A percentile compares a stretch with the other conserved stretches of the same genome.
Conservation (phyloP, 257 asterid genomes). For the Salvia miltiorrhiza region DNA sequence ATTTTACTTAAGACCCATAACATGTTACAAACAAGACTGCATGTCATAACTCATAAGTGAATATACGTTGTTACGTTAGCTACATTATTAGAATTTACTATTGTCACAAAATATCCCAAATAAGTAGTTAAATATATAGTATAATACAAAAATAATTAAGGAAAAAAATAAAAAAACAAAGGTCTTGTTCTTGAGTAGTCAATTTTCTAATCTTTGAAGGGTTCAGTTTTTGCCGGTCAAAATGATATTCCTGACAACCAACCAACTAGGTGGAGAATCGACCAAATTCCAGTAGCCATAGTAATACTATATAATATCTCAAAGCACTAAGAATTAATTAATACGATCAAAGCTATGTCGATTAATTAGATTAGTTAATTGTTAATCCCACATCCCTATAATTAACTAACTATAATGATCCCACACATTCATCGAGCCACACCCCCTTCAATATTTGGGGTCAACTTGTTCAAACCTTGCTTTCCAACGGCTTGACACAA, state of each 20-base stretch:
- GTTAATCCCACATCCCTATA: conserved; percentile 6
- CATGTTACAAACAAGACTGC: no score
- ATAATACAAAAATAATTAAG: no score
- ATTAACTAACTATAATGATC: conserved; percentile 20
- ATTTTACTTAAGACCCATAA: no score
- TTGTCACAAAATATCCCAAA: no score
- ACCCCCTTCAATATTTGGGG: conserved; percentile 24
- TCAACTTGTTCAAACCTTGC: conserved; percentile 33
- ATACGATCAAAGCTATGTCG: background rate
- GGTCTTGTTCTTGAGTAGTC: conserved; percentile 30
- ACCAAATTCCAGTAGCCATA: conserved; percentile 11
- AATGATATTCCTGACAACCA: conserved; percentile 29
- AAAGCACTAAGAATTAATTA: conserved; percentile 39
- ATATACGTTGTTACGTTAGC: no score
- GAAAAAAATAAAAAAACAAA: conserved; percentile 19
- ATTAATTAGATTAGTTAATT: background rate
- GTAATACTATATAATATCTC: conserved; percentile 6
- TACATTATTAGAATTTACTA: no score
- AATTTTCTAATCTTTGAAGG: conserved; percentile 21
- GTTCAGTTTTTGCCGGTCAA: conserved; percentile 46
- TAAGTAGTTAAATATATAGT: no score
- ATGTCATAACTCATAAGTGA: no score
- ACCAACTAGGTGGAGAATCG: conserved; percentile 27
- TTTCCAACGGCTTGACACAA: conserved; percentile 25
- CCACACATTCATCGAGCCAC: conserved; percentile 66